A percentile compares a stretch with the other conserved stretches of the same genome.
These are phyloP conservation scores for Beauveria medogensis DNA, from an alignment of 2,329 filamentous ascomycete genomes.

Conservation along the genomic window DNA sequence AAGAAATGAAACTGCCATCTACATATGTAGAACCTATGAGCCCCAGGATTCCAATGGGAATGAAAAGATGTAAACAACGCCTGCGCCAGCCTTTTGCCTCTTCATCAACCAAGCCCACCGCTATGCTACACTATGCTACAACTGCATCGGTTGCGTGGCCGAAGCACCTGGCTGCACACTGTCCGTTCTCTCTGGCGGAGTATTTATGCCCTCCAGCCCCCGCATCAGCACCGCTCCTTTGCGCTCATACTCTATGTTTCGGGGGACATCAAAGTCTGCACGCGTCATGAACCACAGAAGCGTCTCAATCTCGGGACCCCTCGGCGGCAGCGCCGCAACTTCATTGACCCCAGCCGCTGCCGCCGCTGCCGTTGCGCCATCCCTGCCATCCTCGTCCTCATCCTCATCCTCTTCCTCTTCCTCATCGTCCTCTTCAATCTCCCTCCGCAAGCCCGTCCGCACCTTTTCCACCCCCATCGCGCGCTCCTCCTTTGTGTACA, in stretches of 20 bases:
- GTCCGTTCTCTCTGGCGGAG: conserved; percentile 19
- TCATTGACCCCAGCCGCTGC: conserved; percentile 14
- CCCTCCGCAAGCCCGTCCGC: conserved; percentile 58
- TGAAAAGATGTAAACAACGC: neutral
- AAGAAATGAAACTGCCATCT: neutral
- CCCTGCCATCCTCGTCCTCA: conserved; percentile 41
- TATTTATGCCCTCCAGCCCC: conserved; percentile 28
- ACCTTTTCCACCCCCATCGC: conserved; percentile 60
- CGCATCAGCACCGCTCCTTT: conserved; percentile 23
- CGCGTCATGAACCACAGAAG: conserved; percentile 38
- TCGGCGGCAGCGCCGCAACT: conserved; percentile 19
- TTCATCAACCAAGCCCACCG: neutral
- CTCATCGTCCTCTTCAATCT: conserved; percentile 40
- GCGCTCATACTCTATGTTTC: conserved; percentile 35
- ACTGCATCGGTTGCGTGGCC: neutral
- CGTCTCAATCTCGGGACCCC: conserved; percentile 37
- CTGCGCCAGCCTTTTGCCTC: neutral
- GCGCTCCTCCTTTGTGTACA: conserved; percentile 65
- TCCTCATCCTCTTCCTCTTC: conserved; percentile 53
- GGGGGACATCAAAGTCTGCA: conserved; percentile 37
- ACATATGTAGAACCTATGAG: neutral
- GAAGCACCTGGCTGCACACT: neutral
- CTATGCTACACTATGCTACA: neutral
- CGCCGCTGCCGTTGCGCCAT: conserved; percentile 24
- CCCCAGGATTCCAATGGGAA: neutral